Percentiles rank a stretch among this genome's conserved stretches.
phyloP scores from a whole-genome alignment of 306 rosid species.

The Rosa chinensis region DNA sequence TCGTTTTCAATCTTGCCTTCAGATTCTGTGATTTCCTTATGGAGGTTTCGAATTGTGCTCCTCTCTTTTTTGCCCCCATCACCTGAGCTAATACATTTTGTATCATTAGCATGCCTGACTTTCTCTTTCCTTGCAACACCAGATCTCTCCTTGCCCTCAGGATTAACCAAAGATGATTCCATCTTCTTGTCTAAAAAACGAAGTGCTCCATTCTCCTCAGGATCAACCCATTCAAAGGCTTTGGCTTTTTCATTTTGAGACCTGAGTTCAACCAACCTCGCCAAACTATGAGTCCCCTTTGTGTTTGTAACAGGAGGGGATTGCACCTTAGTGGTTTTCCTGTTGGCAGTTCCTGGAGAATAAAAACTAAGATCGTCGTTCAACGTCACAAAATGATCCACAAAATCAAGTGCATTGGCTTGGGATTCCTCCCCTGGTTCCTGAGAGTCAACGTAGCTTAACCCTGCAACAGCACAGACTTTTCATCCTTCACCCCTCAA shows the following conservation, averaged over 20 bases:
- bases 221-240: conserved; percentile 46
- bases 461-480: conserved; percentile 21
- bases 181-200: conserved; percentile 14
- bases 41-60: conserved; percentile 2
- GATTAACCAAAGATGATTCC: conserved; percentile 10
- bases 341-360: conserved; percentile 30
- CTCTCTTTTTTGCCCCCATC: conserved; percentile 30
- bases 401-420: conserved; percentile 55
- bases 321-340: conserved; percentile 37
- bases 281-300: conserved; percentile 49
- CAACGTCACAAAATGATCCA: conserved; percentile 55
- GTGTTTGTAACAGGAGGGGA: conserved; percentile 41
- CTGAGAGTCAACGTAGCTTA: conserved; percentile 37
- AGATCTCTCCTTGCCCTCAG: conserved; percentile 23
- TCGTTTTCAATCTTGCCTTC: conserved; percentile 22
- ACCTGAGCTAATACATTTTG: conserved; percentile 19
- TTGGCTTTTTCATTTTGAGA: conserved; percentile 36
- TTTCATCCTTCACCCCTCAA: conserved; percentile 18
- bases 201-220: conserved; percentile 25
- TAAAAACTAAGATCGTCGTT: conserved; percentile 20
- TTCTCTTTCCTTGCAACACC: conserved; percentile 28
- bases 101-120: conserved; percentile 26
- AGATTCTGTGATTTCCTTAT: conserved; percentile 16
- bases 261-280: conserved; percentile 38
- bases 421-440: conserved; percentile 48